Percentiles rank a stretch among this genome's conserved stretches.
These are phyloP conservation scores for Jamesozyma hellenica DNA, from an alignment of 805 yeast genomes.

Conservation along the genomic window DNA sequence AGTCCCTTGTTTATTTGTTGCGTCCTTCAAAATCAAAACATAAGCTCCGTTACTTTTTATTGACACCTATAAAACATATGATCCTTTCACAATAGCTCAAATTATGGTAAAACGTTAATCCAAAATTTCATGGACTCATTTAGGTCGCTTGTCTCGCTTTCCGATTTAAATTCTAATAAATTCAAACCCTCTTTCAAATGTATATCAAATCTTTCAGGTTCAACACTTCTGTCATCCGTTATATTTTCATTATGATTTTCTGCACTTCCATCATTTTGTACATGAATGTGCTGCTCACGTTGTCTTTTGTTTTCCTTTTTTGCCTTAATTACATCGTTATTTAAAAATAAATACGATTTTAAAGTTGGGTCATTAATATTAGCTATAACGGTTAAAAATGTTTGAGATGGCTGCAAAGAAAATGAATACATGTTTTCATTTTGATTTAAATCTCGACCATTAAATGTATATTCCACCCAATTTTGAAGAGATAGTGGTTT, in stretches of 20 bases:
- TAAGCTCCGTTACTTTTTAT: background rate
- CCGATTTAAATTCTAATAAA: constrained; percentile 18
- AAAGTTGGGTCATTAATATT: constrained; percentile 8
- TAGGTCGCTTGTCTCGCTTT: constrained; percentile 4
- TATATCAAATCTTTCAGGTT: constrained; percentile 20
- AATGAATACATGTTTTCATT: constrained; percentile 23
- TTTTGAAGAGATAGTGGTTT: constrained; percentile 24
- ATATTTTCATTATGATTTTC: constrained; percentile 2
- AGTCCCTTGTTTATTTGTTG: background rate
- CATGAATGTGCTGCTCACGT: background rate
- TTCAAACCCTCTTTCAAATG: constrained; percentile 27
- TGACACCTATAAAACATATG: background rate
- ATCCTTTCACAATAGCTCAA: background rate
- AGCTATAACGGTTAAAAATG: constrained; percentile 19
- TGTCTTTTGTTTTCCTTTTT: constrained; percentile 2
- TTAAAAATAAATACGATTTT: constrained; percentile 11
- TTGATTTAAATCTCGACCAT: constrained; percentile 18
- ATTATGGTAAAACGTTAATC: constrained; percentile 25
- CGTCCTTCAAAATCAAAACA: too few species aligned
- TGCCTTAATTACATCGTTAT: constrained; percentile 16
- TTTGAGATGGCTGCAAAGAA: constrained; percentile 24
- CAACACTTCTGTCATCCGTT: background rate
- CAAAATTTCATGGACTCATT: constrained; percentile 23
- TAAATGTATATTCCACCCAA: constrained; percentile 25
- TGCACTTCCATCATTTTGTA: background rate